Base-by-base conservation (phyloP, 2,329 filamentous ascomycete species). In the Diaporthe vexans region DNA sequence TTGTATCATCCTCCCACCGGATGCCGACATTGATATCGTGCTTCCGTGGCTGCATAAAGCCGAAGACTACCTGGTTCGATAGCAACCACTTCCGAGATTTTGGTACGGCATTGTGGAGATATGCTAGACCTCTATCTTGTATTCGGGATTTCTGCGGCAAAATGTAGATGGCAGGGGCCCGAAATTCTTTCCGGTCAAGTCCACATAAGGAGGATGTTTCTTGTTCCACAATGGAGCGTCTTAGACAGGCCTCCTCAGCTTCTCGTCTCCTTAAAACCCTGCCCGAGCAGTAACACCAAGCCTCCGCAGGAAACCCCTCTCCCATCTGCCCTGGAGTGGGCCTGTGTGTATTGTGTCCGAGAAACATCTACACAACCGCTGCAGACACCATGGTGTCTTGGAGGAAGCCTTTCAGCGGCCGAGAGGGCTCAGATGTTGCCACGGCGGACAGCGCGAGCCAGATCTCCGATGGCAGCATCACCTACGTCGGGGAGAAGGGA, bases 401-500 rank as follows among this genome's bases (percentile, higher is more conserved):
- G 74, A 59, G 74, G 11, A 59, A 72, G 21, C 71, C 74, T 2
- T 73, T 73, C n/a, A 67, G 71, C 26, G 43, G 68, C 19, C 26
- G 68, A 54, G 37, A 35, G 10, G 74, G 21, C 35, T 40, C 40
- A 11, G 54, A 58, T 21, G 71, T 71, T n/a, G 40, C n/a, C 19
- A 54, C 35, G 33, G 65, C 24, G 6, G 71, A 71, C 4, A 54
- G 43, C 4, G 63, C 72, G 29, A 46, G 48, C 24, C 65, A 71
- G 21, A 69, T 73, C 13, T 71, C 74, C 29, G 74, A 75, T n/a
- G 74, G 74, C 37, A 67, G 65, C 11, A 40, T 75, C 48, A 61
- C 69, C 48, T 75, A 75, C n/a, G 51, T 75, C n/a, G 65, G 51
- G 13, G 75, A 76, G 24, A 76, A 76, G n/a, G 76, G 75, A 26